Base-by-base conservation (phyloP, 2,329 filamentous ascomycete genomes). In the Neospermospora avenae region DNA sequence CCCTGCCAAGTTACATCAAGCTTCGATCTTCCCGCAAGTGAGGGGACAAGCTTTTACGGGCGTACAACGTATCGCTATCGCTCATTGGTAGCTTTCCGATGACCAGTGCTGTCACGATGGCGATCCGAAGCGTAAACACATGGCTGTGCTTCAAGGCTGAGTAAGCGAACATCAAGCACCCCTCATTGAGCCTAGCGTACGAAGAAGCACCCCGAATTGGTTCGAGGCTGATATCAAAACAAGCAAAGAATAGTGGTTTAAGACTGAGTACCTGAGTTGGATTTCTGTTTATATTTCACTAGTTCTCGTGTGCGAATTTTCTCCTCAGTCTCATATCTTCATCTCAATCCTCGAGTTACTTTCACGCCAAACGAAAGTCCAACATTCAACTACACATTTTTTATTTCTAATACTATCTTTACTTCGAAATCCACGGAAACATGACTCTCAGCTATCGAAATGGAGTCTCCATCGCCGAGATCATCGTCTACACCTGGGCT, bases 391-490 rank as follows among this genome's bases (percentile, higher is more conserved):
- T 20, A 25, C 11, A 10, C 35, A 20, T 20, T 44, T 55, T 34
- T 25, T 42, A 20, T 25, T 25, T 5, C 34, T 22, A 55, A 31
- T 31, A 25, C 31, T 22, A 54, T 31, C 39, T 24, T 25, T 31
- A 18, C 34, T 16, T 14, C 48, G 13, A 25, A 39, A 14, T 28
- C n/a, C 24, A 28, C 18, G 31, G 4, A 11, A 35, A 11, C 6
- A 58, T 55, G 44, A 44, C 51, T 31, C 37, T 76, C 62, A 64
- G 60, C 25, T 75, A 75, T 55, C 70, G 72, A 41, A 67, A 75
- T 39, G 69, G 66, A 20, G 71, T 81, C 61, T 72, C 77, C 22
- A 77, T 80, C 39, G 75, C 71, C 8, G 71, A 80, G 61, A 69
- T 81, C 42, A 59, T 73, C 44, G 54, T 78, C 49, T 81, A 78